These are phyloP conservation scores for Oxyria digyna DNA, from an alignment of 148 eudicot species.

Conservation along the genomic window DNA sequence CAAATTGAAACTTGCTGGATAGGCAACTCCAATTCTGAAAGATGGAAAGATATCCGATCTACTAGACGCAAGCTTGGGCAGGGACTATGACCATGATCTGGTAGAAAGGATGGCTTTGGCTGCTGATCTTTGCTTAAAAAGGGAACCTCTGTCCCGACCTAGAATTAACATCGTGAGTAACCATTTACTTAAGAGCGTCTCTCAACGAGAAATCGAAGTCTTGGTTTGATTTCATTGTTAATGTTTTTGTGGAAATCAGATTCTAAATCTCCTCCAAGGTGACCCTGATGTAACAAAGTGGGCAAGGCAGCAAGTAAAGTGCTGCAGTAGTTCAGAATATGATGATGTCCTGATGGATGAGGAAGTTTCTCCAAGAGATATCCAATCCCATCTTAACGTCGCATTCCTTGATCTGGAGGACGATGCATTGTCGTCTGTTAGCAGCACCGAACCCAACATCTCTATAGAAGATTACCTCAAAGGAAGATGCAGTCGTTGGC, in stretches of 20 bases:
- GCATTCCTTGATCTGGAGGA: conserved; percentile 45
- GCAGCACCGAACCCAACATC: conserved; percentile 43
- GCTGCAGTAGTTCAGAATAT: conserved; percentile 9
- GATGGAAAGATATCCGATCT: conserved; percentile 39
- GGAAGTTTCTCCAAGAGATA: conserved; percentile 30
- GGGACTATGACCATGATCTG: conserved; percentile 32
- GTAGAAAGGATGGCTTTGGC: conserved; percentile 73
- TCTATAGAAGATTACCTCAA: conserved; percentile 51
- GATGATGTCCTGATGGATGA: conserved; percentile 25
- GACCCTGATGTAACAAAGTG: conserved; percentile 50
- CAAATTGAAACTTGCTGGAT: background rate
- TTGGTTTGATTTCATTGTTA: background rate
- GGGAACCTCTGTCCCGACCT: conserved; percentile 65
- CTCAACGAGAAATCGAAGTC: background rate
- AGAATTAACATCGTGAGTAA: conserved; percentile 59
- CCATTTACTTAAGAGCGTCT: background rate
- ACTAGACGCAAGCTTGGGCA: conserved; percentile 47
- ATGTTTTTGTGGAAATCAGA: conserved; percentile 17
- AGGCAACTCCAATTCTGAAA: conserved; percentile 56
- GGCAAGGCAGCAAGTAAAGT: conserved; percentile 53
- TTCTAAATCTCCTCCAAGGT: conserved; percentile 73
- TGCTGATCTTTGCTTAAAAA: conserved; percentile 70
- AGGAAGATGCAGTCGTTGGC: conserved; percentile 63
- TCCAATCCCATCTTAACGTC: conserved; percentile 44
- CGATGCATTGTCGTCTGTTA: conserved; percentile 32